Evolutionary conservation across 2,329 filamentous ascomycete species (phyloP).

Genomic region (Ophiostoma sp.): DNA sequence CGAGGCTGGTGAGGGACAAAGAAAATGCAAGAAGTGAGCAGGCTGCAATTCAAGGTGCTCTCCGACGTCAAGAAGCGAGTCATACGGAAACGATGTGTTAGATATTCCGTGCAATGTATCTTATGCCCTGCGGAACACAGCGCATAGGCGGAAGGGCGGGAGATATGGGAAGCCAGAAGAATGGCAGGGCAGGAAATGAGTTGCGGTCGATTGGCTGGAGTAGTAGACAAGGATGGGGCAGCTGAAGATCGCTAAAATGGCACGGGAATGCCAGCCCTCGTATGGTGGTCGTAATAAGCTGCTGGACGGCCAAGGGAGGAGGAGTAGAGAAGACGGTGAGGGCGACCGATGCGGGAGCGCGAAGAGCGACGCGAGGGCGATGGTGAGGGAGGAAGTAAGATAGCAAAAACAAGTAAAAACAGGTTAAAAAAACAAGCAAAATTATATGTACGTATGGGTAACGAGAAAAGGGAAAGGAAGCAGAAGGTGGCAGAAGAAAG

Average conservation of each 20-base stretch:
- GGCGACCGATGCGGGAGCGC: not conserved
- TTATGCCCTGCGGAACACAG: not conserved
- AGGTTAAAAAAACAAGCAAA: not conserved
- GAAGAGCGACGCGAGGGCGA: not conserved
- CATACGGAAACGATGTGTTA: not conserved
- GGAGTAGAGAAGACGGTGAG: constrained; percentile 10
- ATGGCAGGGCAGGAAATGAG: constrained; percentile 19
- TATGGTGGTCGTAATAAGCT: not conserved
- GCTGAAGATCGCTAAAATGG: constrained; percentile 17
- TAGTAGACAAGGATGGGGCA: constrained; percentile 15
- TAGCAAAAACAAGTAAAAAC: too few relatives aligned
- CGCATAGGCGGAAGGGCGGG: constrained; percentile 2
- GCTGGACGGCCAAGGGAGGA: constrained; percentile 7
- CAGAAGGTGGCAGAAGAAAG: too few relatives aligned
- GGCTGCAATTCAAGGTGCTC: not conserved
- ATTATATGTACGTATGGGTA: not conserved
- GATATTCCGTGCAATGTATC: not conserved
- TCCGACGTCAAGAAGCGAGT: not conserved
- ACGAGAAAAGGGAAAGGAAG: not conserved
- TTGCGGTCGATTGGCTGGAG: constrained; percentile 18
- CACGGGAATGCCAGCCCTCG: too few relatives aligned
- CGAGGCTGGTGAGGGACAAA: not conserved
- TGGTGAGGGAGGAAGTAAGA: too few relatives aligned
- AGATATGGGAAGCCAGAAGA: constrained; percentile 2
- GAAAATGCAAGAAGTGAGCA: not conserved